phyloP scores from a whole-genome alignment of 768 basidiomycete species.

The Kwoniella heveanensis region DNA sequence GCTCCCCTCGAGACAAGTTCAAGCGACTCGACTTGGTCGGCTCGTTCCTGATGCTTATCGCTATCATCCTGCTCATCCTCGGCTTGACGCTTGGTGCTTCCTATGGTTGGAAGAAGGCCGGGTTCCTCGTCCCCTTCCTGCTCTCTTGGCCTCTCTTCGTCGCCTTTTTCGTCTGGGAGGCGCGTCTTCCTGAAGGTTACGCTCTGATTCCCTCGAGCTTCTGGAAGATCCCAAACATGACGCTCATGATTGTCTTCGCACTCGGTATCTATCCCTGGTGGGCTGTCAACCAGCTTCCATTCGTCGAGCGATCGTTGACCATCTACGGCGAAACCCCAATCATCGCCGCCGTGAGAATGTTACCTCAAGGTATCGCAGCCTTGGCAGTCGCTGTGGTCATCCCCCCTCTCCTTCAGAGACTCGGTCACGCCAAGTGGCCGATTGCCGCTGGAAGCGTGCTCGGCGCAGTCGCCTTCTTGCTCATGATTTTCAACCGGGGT shows the following conservation, averaged over 20 bases:
- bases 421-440: slow-evolving; percentile 26
- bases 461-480: slow-evolving; percentile 65
- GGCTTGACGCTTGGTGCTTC: slow-evolving; percentile 52
- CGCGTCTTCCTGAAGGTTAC: slow-evolving; percentile 36
- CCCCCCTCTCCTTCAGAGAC: slow-evolving; percentile 27
- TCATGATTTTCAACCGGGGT: slow-evolving; percentile 30
- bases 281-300: slow-evolving; percentile 36
- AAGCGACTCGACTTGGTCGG: slow-evolving; percentile 50
- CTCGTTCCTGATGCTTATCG: slow-evolving; percentile 37
- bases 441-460: slow-evolving; percentile 63
- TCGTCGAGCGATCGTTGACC: slow-evolving; percentile 35
- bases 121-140: slow-evolving; percentile 49
- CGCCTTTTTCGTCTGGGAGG: slow-evolving; percentile 51
- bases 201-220: slow-evolving; percentile 47
- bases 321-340: slow-evolving; percentile 36
- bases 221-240: slow-evolving; percentile 54
- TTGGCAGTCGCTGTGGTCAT: slow-evolving; percentile 29
- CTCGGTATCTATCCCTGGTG: slow-evolving; percentile 50
- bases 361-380: slow-evolving; percentile 46
- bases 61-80: slow-evolving; percentile 51
- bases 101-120: slow-evolving; percentile 48
- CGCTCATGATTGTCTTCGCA: slow-evolving; percentile 44
- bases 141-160: slow-evolving; percentile 45
- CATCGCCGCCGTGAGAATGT: slow-evolving; percentile 46
- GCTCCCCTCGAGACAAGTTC: slow-evolving; percentile 22